phyloP scores from a whole-genome alignment of 2,329 filamentous ascomycete species.

The Epichloe coenophiala region DNA sequence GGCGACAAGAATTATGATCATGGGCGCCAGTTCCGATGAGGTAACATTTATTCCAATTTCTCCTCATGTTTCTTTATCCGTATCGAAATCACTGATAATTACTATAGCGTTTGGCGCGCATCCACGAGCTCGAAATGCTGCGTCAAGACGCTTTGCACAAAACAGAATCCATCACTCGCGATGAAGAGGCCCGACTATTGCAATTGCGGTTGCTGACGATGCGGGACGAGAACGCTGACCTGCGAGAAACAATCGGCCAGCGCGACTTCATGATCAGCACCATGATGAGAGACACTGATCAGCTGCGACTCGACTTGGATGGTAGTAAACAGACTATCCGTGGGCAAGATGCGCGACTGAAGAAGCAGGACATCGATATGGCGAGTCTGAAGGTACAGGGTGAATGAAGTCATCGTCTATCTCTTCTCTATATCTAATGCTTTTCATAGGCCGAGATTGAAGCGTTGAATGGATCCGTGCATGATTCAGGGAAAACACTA shows the following conservation, averaged over 20 bases:
- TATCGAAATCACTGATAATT: conserved; percentile 7
- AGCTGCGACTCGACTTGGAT: conserved; percentile 28
- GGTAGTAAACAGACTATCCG: conserved; percentile 27
- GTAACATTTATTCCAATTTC: conserved; percentile 6
- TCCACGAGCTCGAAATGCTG: conserved; percentile 51
- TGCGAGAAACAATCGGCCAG: conserved; percentile 49
- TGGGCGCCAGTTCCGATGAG: conserved; percentile 16
- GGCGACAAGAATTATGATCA: conserved; percentile 8
- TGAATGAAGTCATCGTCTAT: too few species aligned
- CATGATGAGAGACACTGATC: conserved; percentile 26
- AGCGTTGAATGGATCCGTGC: conserved; percentile 50
- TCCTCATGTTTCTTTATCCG: not conserved
- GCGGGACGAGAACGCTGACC: conserved; percentile 57
- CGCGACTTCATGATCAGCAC: conserved; percentile 46
- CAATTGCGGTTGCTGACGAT: conserved; percentile 57
- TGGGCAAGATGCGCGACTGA: conserved; percentile 33
- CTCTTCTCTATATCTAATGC: not conserved
- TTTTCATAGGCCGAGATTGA: conserved; percentile 52
- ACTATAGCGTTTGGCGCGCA: conserved; percentile 28
- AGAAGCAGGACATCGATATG: conserved; percentile 35
- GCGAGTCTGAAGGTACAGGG: conserved; percentile 31
- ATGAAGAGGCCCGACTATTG: conserved; percentile 60
- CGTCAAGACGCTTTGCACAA: conserved; percentile 53
- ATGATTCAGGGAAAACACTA: conserved; percentile 58
- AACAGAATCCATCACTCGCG: conserved; percentile 54